A percentile compares a stretch with the other conserved stretches of the same genome.
These are phyloP conservation scores for Heimioporus retisporus DNA, from an alignment of 1,284 basidiomycete species.

Conservation along the genomic window DNA sequence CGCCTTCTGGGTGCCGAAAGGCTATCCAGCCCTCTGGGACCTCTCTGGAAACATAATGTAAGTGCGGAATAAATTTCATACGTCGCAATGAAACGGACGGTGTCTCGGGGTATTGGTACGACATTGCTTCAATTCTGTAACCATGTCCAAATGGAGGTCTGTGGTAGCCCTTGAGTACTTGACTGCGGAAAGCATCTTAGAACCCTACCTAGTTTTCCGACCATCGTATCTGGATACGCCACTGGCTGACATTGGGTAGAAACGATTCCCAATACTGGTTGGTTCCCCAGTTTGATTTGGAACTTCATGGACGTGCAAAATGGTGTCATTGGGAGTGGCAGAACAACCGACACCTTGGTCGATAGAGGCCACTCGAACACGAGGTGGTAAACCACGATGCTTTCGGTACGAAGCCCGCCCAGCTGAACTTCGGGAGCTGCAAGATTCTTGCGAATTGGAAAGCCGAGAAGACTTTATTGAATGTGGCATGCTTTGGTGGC, in stretches of 20 bases:
- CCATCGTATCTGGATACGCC: conserved; percentile 29
- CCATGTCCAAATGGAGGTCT: conserved; percentile 16
- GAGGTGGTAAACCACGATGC: conserved; percentile 28
- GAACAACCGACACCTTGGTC: not conserved
- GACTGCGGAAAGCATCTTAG: not conserved
- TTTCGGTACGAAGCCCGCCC: conserved; percentile 37
- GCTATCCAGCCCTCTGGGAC: conserved; percentile 37
- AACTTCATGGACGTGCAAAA: conserved; percentile 16
- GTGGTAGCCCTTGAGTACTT: conserved; percentile 11
- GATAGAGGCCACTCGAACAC: conserved; percentile 12
- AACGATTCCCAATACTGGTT: not conserved
- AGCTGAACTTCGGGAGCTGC: conserved; percentile 24
- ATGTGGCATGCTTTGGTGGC: conserved; percentile 16
- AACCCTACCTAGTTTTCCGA: conserved; percentile 23
- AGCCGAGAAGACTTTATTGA: conserved; percentile 25
- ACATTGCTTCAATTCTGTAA: conserved; percentile 29
- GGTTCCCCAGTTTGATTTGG: conserved; percentile 19
- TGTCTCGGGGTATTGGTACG: conserved; percentile 25
- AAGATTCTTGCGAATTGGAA: conserved; percentile 3
- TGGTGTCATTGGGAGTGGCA: not conserved
- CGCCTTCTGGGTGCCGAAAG: conserved; percentile 41
- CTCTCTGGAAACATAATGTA: conserved; percentile 17
- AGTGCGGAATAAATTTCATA: not conserved
- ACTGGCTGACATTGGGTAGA: conserved; percentile 28
- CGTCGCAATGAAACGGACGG: conserved; percentile 24